Conservation (phyloP, 2,329 filamentous ascomycete species). For the Pseudogymnoascus sp. region DNA sequence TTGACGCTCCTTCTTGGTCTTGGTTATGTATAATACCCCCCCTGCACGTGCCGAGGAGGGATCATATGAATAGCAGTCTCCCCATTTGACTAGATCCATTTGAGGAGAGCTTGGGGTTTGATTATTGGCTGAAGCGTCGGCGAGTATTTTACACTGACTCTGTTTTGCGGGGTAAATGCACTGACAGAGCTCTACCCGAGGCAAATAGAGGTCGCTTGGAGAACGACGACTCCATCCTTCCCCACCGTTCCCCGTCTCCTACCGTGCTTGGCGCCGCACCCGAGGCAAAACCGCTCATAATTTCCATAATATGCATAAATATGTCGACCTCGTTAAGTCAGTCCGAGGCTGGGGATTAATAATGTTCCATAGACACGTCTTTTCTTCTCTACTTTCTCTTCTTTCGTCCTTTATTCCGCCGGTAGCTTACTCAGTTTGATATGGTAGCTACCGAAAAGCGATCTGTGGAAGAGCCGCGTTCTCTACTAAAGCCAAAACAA, state of each 20-base stretch:
- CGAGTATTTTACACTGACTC: neutral
- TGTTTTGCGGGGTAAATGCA: neutral
- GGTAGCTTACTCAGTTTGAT: neutral
- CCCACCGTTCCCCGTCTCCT: neutral
- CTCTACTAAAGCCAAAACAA: neutral
- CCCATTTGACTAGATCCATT: neutral
- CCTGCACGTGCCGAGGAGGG: slow-evolving; percentile 5
- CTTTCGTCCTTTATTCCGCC: neutral
- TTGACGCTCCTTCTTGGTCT: neutral
- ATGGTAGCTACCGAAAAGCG: neutral
- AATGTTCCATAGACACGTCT: neutral
- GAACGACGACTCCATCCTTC: neutral
- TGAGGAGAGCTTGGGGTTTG: neutral
- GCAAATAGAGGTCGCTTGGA: neutral
- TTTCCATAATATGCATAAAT: neutral
- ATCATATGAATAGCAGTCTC: neutral
- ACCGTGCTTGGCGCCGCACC: neutral
- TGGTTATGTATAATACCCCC: neutral
- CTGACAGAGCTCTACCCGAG: neutral
- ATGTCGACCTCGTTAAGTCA: neutral
- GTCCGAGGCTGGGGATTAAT: neutral
- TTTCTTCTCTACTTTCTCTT: neutral
- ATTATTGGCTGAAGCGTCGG: neutral
- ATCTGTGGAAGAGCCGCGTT: neutral
- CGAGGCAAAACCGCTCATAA: neutral